These are phyloP conservation scores for Xylariaceae sp. DNA, from an alignment of 2,329 filamentous ascomycete species.

Conservation along the genomic window DNA sequence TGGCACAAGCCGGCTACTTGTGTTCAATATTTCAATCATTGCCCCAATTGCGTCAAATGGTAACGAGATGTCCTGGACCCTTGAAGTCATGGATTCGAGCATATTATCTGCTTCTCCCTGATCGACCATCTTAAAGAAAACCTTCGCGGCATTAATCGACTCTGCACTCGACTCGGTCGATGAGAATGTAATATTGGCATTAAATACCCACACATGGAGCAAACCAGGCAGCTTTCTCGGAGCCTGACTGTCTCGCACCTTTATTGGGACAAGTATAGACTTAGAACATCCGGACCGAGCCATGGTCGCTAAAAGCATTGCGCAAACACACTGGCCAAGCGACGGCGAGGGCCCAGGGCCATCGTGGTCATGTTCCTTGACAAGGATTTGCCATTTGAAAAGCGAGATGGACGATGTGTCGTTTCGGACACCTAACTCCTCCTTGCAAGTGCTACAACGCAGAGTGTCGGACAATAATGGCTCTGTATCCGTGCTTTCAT, in stretches of 20 bases:
- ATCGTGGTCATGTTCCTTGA: constrained; percentile 29
- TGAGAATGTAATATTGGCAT: constrained; percentile 48
- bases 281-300: constrained; percentile 54
- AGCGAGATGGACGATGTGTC: constrained; percentile 42
- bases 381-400: constrained; percentile 54
- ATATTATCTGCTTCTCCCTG: constrained; percentile 42
- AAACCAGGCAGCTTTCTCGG: constrained; percentile 18
- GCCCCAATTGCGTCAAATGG: constrained; percentile 44
- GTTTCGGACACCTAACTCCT: constrained; percentile 44
- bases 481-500: constrained; percentile 1
- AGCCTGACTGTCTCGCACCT: constrained; percentile 6
- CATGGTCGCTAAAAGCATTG: constrained; percentile 47
- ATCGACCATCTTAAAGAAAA: constrained; percentile 44
- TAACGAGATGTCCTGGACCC: constrained; percentile 55
- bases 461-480: constrained; percentile 21
- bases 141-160: constrained; percentile 43
- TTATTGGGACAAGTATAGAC: constrained; percentile 44
- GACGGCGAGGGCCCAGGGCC: constrained; percentile 29
- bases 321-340: constrained; percentile 46
- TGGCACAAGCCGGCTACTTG: constrained; percentile 50
- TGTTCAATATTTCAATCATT: constrained; percentile 39
- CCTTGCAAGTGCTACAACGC: constrained; percentile 41
- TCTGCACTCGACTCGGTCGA: constrained; percentile 32
- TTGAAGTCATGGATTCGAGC: constrained; percentile 46
- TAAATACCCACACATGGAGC: constrained; percentile 52